phyloP scores from a whole-genome alignment of 169 alveolate genomes.

The Plasmodium yoelii region DNA sequence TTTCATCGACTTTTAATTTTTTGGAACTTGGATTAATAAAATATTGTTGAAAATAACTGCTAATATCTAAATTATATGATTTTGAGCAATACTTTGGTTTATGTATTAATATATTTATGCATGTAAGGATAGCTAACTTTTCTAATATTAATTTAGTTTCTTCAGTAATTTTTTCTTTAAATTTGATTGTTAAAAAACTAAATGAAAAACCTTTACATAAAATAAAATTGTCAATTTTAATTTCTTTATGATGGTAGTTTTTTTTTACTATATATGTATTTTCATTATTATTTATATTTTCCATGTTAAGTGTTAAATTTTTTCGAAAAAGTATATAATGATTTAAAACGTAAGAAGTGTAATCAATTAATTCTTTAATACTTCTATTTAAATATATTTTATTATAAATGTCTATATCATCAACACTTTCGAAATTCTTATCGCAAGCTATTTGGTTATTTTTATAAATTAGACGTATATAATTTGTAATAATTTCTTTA shows the following conservation, averaged over 20 bases:
- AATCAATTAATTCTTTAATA: slow-evolving; percentile 54
- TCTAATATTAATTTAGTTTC: slow-evolving; percentile 25
- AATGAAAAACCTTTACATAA: slow-evolving; percentile 73
- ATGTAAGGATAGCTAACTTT: slow-evolving; percentile 61
- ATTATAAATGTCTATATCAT: slow-evolving; percentile 38
- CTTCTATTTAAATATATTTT: slow-evolving; percentile 58
- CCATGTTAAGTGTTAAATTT: slow-evolving; percentile 32
- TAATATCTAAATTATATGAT: slow-evolving; percentile 26
- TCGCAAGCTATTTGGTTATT: slow-evolving; percentile 42
- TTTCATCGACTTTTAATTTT: slow-evolving; percentile 8
- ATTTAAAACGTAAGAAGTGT: slow-evolving; percentile 73
- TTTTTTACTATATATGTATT: slow-evolving; percentile 38
- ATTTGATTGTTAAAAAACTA: slow-evolving; percentile 33
- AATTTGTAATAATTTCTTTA: slow-evolving; percentile 20
- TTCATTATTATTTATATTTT: background rate
- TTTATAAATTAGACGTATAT: slow-evolving; percentile 58
- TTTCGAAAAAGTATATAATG: slow-evolving; percentile 55
- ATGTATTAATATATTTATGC: slow-evolving; percentile 52
- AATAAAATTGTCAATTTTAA: slow-evolving; percentile 52
- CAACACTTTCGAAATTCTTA: slow-evolving; percentile 28
- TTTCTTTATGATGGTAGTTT: slow-evolving; percentile 56
- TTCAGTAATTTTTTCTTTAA: slow-evolving; percentile 26
- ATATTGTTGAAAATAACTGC: slow-evolving; percentile 5
- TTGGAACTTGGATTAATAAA: slow-evolving; percentile 2
- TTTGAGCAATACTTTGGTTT: slow-evolving; percentile 56